Evolutionary conservation across 768 basidiomycete species (phyloP), one percentile per base, ranked within the genome.

Genomic region (Tephrocybe sp.): DNA sequence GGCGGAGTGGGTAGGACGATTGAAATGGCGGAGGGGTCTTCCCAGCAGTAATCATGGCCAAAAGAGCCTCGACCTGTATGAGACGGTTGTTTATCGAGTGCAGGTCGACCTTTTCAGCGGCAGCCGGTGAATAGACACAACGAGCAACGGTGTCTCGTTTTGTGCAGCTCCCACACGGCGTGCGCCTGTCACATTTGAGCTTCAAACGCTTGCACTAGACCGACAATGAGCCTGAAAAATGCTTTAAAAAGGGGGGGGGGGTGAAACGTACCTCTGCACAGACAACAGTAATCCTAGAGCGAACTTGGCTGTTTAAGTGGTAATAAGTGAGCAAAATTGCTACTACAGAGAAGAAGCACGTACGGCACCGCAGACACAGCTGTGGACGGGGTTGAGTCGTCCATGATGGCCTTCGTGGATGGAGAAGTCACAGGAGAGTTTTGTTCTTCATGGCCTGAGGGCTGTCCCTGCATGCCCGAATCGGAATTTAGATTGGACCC

Each of bases 41-140:
- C 8, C 75, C 75, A 36, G 70, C 63, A 4, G 74, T 73, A 4
- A 84, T 64, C 58, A 80, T 74, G 4, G 78, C 75, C 15, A 88
- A 68, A 38, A 78, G 70, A 2, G 80, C 68, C 68, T 92, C 90
- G 55, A 91, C 77, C 51, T 81, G 77, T 24, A 86, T 80, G 24
- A 91, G 75, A 11, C 90, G 81, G 66, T 92, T 92, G 62, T 92
- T 87, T 34, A 93, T 76, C 1, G 88, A 88, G 61, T 92, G 90
- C 1, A 93, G 73, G 66, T 93, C 90, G 38, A 93, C 84, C 79
- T 92, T 93, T 71, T 93, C 90, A 15, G 88, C 84, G 0, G 90
- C 90, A 14, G 87, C 89, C 20, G 87, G 82, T 0, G 89, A 88
- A 65, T 91, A 91, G 4, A 86, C 75, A 59, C 89, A 91, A 58